These are phyloP conservation scores for Rhizopogon vinicolor DNA, from an alignment of 768 basidiomycete genomes.

Conservation along the genomic window DNA sequence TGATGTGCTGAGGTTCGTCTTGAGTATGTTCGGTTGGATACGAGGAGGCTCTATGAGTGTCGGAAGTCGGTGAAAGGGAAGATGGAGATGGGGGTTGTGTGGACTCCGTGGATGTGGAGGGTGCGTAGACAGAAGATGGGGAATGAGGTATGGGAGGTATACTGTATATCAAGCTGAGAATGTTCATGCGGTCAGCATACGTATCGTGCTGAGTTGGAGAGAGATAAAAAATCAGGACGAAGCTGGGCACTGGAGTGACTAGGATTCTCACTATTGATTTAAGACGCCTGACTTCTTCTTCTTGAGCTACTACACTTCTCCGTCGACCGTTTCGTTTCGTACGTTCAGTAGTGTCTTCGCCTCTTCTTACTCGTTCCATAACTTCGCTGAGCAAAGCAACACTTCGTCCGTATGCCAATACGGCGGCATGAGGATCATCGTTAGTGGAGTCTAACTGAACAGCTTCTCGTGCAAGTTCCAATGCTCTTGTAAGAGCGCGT, in stretches of 20 bases:
- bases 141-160: constrained; percentile 75
- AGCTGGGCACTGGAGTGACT: constrained; percentile 1
- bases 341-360: constrained; percentile 76
- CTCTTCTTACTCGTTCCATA: constrained; percentile 85
- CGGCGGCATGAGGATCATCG: constrained; percentile 84
- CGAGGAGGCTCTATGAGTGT: constrained; percentile 48
- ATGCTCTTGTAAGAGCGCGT: constrained; percentile 77
- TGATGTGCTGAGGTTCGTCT: constrained; percentile 26
- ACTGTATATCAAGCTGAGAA: constrained; percentile 84
- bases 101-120: constrained; percentile 33
- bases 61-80: constrained; percentile 34
- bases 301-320: constrained; percentile 82
- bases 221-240: neutral
- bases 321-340: constrained; percentile 57
- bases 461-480: constrained; percentile 86
- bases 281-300: constrained; percentile 82
- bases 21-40: constrained; percentile 33
- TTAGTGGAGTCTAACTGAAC: constrained; percentile 85
- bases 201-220: constrained; percentile 71
- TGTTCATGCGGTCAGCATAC: constrained; percentile 92
- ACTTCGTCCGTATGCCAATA: constrained; percentile 83
- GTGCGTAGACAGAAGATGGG: constrained; percentile 45
- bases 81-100: constrained; percentile 33
- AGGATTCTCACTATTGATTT: constrained; percentile 73
- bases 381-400: constrained; percentile 86